A percentile compares a stretch with the other conserved stretches of the same genome.
phyloP scores from a whole-genome alignment of 2,329 filamentous ascomycete genomes.

The Cladophialophora exuberans region DNA sequence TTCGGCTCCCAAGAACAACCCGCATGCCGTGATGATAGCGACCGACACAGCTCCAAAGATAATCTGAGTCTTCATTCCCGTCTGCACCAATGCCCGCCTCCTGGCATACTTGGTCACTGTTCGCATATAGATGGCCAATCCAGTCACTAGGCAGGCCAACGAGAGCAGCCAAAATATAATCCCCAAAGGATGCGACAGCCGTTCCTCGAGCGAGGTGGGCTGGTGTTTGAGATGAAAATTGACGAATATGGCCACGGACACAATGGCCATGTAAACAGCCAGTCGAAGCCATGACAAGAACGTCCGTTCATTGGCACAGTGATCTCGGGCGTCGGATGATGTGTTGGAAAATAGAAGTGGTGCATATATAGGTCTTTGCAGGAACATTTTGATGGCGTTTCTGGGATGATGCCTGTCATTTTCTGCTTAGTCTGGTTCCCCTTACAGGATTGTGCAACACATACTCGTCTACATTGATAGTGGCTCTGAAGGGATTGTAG shows the following conservation, averaged over 20 bases:
- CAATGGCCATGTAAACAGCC: slow-evolving; percentile 86
- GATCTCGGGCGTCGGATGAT: slow-evolving; percentile 67
- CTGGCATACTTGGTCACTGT: slow-evolving; percentile 79
- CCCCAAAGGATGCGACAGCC: slow-evolving; percentile 81
- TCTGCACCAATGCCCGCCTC: slow-evolving; percentile 82
- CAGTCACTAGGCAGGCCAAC: slow-evolving; percentile 73
- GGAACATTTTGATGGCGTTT: slow-evolving; percentile 47
- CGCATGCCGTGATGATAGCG: slow-evolving; percentile 49
- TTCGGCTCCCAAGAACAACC: slow-evolving; percentile 48
- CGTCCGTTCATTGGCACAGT: slow-evolving; percentile 68
- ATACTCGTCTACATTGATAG: slow-evolving; percentile 28
- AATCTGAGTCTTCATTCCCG: slow-evolving; percentile 87
- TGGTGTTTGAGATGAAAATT: slow-evolving; percentile 85
- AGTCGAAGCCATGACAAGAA: slow-evolving; percentile 92
- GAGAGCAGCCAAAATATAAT: slow-evolving; percentile 85
- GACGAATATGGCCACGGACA: slow-evolving; percentile 85
- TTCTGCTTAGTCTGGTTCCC: slow-evolving; percentile 1
- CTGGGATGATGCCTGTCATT: slow-evolving; percentile 30
- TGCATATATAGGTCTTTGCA: slow-evolving; percentile 58
- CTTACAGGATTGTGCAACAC: not conserved
- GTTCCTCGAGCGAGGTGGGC: slow-evolving; percentile 71
- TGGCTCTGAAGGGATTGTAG: slow-evolving; percentile 30
- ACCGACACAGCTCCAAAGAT: slow-evolving; percentile 58
- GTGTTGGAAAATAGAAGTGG: slow-evolving; percentile 69
- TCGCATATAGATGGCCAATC: slow-evolving; percentile 85